Evolutionary conservation across 768 basidiomycete genomes (phyloP), one percentile per base, ranked within the genome.

Genomic region (Neoboletus subvelutipes): DNA sequence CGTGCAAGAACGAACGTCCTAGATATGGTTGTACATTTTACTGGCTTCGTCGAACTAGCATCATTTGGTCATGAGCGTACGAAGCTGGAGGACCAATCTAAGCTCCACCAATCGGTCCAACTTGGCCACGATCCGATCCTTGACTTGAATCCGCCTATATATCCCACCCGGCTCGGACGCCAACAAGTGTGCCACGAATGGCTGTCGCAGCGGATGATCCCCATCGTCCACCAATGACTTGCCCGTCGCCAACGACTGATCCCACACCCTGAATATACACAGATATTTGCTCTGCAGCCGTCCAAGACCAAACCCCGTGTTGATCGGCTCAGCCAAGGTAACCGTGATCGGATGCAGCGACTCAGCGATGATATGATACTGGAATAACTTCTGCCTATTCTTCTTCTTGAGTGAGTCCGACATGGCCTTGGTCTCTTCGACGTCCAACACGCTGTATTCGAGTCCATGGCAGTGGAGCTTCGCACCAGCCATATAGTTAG

Each of bases 381-480:
- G 64, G 33, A 42, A 65, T 34, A 60, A 42, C 13, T 28, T 50
- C 0, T 18, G 28, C 24, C 42, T 41, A 12, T 26, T 13, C 18
- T 31, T 47, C 4, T 7, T 29, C 34, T 22, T 7, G 22, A 48
- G 50, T 4, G 61, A 54, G 20, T 29, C 48, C 28, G 58, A 37
- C 64, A 63, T 66, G 0, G 18, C 54, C 46, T 51, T 46, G 18
- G 52, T 55, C 45, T 66, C 57, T 41, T 66, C 64, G 18, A 60
- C 64, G 46, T 56, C 61, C 1, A 52, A 20, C 42, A 58, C 53
- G 29, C 36, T 24, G 22, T 65, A 65, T 52, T 65, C 64, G 57
- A 65, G 46, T 10, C 64, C 64, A 8, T 66, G 64, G 18, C 61
- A 64, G 22, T 66, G 64, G 11, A 66, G 22, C 26, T 60, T 66